Base-by-base conservation (phyloP, 208 protist genomes). In the Dictyostelium gargantuum region DNA sequence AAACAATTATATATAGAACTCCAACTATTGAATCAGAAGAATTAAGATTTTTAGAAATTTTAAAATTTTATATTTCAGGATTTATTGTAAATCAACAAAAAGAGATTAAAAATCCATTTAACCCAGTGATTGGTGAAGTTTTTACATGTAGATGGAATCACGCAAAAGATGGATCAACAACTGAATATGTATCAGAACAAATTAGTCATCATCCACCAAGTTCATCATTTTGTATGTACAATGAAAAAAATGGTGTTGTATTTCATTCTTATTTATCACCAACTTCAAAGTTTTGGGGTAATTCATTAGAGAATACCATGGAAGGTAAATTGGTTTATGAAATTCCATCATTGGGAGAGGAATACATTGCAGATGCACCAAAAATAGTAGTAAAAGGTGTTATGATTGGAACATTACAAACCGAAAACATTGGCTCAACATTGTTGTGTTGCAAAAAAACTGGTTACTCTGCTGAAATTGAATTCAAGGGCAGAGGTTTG, bases 51-150 rank as follows among this genome's bases (percentile, higher is more conserved):
- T 79, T 89, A 68, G 66, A 77, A 40, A 42, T 89, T 19, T 79
- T 89, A 44, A 89, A 89, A 42, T 89, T 79, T 79, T 89, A 89
- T 79, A 23, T 89, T 21, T 77, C 82, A 70, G 40, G 70, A 48
- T 89, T 46, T 46, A 42, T 89, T 26, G n/a, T n/a, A n/a, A n/a
- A n/a, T n/a, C 29, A 63, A 46, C 29, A 75, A 38, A 52, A 79
- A 52, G 52, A 68, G 21, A 38, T 58, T 17, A 76, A 56, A 29
- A 70, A 21, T 32, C 82, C 82, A 68, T 89, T 89, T 46, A 89
- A 89, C 42, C 82, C 82, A 50, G 40, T 89, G 0, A 70, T 89
- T 50, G 82, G 82, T 21, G 82, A 89, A n/a, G 35, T 50, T 29
- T 42, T 50, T 52, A 2, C 9, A 42, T 75, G 82, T 52, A 75